Percentiles rank a stretch among this genome's conserved stretches.
These are phyloP conservation scores for Alternaria triticina DNA, from an alignment of 2,329 filamentous ascomycete genomes.

Conservation along the genomic window DNA sequence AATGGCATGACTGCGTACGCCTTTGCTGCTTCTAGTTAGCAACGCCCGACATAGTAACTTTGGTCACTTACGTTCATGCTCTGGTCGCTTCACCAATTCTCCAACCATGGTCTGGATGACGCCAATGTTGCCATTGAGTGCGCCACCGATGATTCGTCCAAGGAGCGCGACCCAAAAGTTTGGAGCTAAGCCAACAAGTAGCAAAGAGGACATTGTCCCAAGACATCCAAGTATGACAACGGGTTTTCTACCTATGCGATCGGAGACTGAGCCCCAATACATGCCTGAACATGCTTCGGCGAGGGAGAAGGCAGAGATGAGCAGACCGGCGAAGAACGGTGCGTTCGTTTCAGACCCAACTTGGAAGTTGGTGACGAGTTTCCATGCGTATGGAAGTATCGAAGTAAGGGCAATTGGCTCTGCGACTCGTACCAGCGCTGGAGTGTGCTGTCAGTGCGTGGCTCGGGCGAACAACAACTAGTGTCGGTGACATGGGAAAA, in stretches of 20 bases:
- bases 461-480: neutral
- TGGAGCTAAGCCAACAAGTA: conserved; percentile 80
- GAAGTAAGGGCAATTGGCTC: conserved; percentile 93
- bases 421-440: conserved; percentile 88
- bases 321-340: conserved; percentile 83
- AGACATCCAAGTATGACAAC: conserved; percentile 60
- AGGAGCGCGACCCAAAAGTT: conserved; percentile 84
- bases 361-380: conserved; percentile 47
- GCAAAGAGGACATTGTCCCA: conserved; percentile 81
- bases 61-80: conserved; percentile 76
- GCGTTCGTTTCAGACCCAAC: conserved; percentile 53
- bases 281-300: conserved; percentile 87
- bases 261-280: conserved; percentile 53
- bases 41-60: neutral
- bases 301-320: conserved; percentile 91
- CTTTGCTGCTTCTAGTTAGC: conserved; percentile 75
- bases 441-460: conserved; percentile 4
- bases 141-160: conserved; percentile 77
- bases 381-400: conserved; percentile 79
- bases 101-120: conserved; percentile 92
- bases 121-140: conserved; percentile 80
- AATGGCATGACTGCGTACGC: conserved; percentile 94
- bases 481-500: neutral
- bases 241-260: conserved; percentile 50
- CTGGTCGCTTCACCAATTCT: conserved; percentile 80